These are phyloP conservation scores for Akanthomyces dipterigenus DNA, from an alignment of 2,329 filamentous ascomycete species.

Conservation along the genomic window DNA sequence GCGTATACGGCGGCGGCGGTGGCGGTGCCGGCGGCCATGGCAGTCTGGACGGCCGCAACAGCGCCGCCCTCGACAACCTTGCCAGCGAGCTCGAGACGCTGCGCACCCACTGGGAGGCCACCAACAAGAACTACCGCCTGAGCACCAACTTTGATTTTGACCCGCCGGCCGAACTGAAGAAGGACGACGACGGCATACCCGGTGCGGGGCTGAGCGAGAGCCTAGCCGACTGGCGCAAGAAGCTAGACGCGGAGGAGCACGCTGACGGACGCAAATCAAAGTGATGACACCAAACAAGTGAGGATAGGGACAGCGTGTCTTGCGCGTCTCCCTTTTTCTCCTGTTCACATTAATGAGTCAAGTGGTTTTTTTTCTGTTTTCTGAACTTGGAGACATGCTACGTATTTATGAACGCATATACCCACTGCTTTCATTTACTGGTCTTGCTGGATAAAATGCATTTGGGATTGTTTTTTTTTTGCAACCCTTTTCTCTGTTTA, in stretches of 20 bases:
- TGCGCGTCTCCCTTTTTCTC: slow-evolving; percentile 2
- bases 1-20: slow-evolving; percentile 43
- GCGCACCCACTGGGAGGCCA: slow-evolving; percentile 88
- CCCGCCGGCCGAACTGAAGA: slow-evolving; percentile 30
- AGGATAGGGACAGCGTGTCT: neutral
- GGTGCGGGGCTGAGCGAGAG: slow-evolving; percentile 57
- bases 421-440: slow-evolving; percentile 18
- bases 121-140: slow-evolving; percentile 88
- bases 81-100: slow-evolving; percentile 89
- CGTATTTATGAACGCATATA: slow-evolving; percentile 28
- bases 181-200: slow-evolving; percentile 35
- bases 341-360: slow-evolving; percentile 18
- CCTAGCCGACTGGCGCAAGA: slow-evolving; percentile 72
- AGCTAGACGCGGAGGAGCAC: slow-evolving; percentile 54
- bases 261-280: slow-evolving; percentile 16
- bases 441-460: slow-evolving; percentile 10
- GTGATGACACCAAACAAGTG: slow-evolving; percentile 16
- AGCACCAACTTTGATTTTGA: slow-evolving; percentile 90
- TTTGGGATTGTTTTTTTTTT: slow-evolving; percentile 9
- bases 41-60: slow-evolving; percentile 45
- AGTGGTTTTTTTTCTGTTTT: slow-evolving; percentile 3
- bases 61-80: slow-evolving; percentile 75
- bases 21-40: slow-evolving; percentile 32
- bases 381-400: slow-evolving; percentile 13
- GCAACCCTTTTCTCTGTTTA: neutral